Evolutionary conservation across 805 yeast genomes (phyloP).

Genomic region (Saturnispora diversa): DNA sequence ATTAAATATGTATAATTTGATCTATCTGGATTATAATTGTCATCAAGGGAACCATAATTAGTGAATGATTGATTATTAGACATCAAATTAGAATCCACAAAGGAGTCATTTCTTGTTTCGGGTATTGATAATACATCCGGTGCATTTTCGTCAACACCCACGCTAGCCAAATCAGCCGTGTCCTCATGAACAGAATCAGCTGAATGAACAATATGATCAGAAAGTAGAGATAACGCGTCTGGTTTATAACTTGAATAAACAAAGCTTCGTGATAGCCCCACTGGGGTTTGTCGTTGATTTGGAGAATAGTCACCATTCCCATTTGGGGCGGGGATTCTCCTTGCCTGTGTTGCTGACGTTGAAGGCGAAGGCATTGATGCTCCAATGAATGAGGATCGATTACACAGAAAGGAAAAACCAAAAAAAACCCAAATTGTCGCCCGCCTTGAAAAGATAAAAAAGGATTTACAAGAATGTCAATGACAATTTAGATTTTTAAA

Average conservation of each 20-base stretch:
- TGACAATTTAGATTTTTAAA: too few relatives aligned
- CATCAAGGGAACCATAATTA: constrained; percentile 7
- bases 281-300: background rate
- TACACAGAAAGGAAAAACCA: too few relatives aligned
- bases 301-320: background rate
- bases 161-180: constrained; percentile 47
- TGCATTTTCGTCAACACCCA: constrained; percentile 46
- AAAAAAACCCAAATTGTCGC: too few relatives aligned
- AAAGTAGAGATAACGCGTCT: constrained; percentile 14
- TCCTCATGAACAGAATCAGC: constrained; percentile 47
- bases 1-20: background rate
- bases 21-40: background rate
- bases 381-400: too few relatives aligned
- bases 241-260: constrained; percentile 30
- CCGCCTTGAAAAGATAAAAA: too few relatives aligned
- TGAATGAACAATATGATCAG: constrained; percentile 31
- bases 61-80: constrained; percentile 3
- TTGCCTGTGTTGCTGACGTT: too few relatives aligned
- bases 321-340: background rate
- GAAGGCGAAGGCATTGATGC: too few relatives aligned
- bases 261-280: constrained; percentile 33
- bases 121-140: constrained; percentile 12
- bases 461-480: too few relatives aligned
- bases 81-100: background rate
- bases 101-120: constrained; percentile 11